A percentile compares a stretch with the other conserved stretches of the same genome.
Evolutionary conservation across 768 basidiomycete species (phyloP).

Genomic region (Paxillus involutus): DNA sequence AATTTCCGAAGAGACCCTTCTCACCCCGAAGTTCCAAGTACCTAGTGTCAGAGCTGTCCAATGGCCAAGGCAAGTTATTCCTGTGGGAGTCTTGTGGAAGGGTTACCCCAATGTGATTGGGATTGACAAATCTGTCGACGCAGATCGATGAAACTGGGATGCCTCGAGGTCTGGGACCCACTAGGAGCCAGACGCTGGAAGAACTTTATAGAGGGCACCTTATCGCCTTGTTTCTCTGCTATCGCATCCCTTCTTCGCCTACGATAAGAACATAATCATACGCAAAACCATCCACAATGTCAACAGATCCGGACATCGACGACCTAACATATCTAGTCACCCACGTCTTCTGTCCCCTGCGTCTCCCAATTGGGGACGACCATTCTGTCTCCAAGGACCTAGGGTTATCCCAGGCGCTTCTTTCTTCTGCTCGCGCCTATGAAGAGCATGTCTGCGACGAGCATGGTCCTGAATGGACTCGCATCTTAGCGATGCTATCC

Average conservation of each 20-base stretch:
- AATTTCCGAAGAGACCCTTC: neutral
- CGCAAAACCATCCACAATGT: too few relatives aligned
- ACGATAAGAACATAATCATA: too few relatives aligned
- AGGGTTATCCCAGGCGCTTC: slow-evolving; percentile 21
- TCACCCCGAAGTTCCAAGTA: neutral
- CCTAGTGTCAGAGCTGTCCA: neutral
- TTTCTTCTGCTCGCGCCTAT: slow-evolving; percentile 21
- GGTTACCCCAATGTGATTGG: neutral
- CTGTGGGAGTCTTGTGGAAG: neutral
- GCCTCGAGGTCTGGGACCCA: neutral
- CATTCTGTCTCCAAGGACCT: slow-evolving; percentile 19
- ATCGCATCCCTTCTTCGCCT: too few relatives aligned
- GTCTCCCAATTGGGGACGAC: slow-evolving; percentile 37
- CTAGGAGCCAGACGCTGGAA: neutral
- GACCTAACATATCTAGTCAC: slow-evolving; percentile 27
- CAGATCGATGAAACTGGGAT: neutral
- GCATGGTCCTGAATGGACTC: slow-evolving; percentile 24
- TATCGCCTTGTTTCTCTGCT: neutral
- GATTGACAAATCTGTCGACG: neutral
- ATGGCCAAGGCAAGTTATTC: neutral
- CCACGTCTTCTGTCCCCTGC: slow-evolving; percentile 43
- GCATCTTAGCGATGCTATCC: slow-evolving; percentile 26
- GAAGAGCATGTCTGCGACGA: neutral
- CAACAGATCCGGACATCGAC: too few relatives aligned
- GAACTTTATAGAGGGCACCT: neutral